Evolutionary conservation across 2,329 filamentous ascomycete genomes (phyloP), one percentile per base, ranked within the genome.

Genomic region (Trichoderma sp.): DNA sequence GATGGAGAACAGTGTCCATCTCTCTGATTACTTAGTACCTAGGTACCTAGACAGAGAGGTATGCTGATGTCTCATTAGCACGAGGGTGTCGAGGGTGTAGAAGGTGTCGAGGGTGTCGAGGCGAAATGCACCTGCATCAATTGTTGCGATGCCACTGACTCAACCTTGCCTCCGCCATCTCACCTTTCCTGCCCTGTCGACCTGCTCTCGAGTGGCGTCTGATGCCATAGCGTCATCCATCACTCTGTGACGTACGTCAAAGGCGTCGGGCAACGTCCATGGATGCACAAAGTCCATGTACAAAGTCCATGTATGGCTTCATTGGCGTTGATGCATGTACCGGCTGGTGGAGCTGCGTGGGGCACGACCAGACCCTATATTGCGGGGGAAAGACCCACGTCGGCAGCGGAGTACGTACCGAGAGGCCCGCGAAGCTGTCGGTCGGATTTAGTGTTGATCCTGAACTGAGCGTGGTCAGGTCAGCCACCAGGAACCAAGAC

Each of bases 391-490:
- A 17, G 53, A 25, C 59, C 53, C 25, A 50, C 53, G 22, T 34
- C 42, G 17, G 50, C 53, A 58, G 25, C 32, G 59, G 59, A 50
- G 59, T 68, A 68, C 59, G 67, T 68, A 68, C 67, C 67, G 52
- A 64, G 45, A 58, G 52, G n/a, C 52, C 45, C 52, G 32, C 19
- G 19, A 42, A 34, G 37, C 53, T 64, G 59, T 29, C 32, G 37
- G 37, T 27, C 69, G 69, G 69, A 70, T 58, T 69, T 69, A 69
- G 34, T 69, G 57, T 70, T 70, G 67, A 67, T 70, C 67, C 69
- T 59, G 63, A 60, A n/a, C n/a, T n/a, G n/a, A 19, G 29, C 22
- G 29, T 7, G 12, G 32, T n/a, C 29, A 35, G 27, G 29, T 54
- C n/a, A 27, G 60, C 60, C 60, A 42, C 60, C 48, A 64, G 48